Evolutionary conservation across 2,329 filamentous ascomycete genomes (phyloP).

Genomic region (Pyrenochaeta sp.): DNA sequence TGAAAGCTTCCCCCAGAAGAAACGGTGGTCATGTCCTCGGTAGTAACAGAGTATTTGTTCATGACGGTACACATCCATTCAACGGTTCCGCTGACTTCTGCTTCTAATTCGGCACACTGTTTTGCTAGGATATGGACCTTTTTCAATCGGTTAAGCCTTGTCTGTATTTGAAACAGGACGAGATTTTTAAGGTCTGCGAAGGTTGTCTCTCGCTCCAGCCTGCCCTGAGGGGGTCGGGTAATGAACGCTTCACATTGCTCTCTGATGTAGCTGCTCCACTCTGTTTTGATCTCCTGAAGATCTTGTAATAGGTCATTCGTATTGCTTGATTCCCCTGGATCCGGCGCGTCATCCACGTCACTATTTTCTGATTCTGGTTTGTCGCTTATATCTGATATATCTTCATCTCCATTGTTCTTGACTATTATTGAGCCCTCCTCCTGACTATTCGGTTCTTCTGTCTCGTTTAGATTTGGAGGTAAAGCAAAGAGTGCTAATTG

Average conservation of each 20-base stretch:
- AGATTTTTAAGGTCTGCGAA: background rate
- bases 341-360: background rate
- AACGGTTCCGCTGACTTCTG: background rate
- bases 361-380: background rate
- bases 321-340: background rate
- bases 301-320: no score
- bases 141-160: background rate
- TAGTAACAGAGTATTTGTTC: background rate
- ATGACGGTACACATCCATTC: background rate
- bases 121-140: background rate
- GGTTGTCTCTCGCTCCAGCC: background rate
- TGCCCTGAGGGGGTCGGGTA: background rate
- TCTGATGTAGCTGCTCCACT: background rate
- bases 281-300: background rate
- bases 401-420: background rate
- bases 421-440: background rate
- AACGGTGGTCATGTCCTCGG: background rate
- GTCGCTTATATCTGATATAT: background rate
- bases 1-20: background rate
- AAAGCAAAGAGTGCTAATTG: constrained; percentile 35
- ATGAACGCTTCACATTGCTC: background rate
- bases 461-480: constrained; percentile 21
- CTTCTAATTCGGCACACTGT: background rate
- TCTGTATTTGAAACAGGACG: background rate
- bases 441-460: constrained; percentile 14